Conservation (phyloP, 2,329 filamentous ascomycete species). For the Apiospora saccharicola region DNA sequence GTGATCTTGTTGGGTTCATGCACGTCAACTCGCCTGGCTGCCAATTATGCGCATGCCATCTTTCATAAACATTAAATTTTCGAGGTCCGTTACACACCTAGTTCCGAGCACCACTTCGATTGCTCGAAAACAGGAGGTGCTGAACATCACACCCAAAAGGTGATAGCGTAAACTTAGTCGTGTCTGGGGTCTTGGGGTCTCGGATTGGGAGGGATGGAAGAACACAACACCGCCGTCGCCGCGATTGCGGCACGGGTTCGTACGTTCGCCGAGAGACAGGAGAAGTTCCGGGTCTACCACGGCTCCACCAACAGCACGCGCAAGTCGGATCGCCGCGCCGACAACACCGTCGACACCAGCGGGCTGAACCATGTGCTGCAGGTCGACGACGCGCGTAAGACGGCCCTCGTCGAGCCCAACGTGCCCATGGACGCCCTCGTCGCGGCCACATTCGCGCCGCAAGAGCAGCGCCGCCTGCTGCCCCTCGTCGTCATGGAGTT, state of each 20-base stretch:
- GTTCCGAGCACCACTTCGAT: neutral
- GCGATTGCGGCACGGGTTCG: conserved; percentile 52
- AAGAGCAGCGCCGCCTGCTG: conserved; percentile 55
- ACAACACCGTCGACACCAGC: conserved; percentile 73
- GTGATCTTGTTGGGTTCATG: conserved; percentile 2
- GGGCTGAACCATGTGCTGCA: conserved; percentile 67
- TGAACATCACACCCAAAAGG: neutral
- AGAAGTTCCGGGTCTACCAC: conserved; percentile 78
- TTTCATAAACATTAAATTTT: neutral
- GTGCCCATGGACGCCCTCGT: conserved; percentile 73
- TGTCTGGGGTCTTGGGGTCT: neutral
- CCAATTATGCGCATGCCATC: neutral
- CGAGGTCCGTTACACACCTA: neutral
- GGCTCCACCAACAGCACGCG: conserved; percentile 81
- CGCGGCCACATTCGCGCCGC: conserved; percentile 57
- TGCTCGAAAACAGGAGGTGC: neutral
- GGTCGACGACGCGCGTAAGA: conserved; percentile 60
- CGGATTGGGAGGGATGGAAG: conserved; percentile 46
- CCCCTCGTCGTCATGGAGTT: conserved; percentile 76
- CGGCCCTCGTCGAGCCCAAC: conserved; percentile 73
- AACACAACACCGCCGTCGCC: conserved; percentile 53
- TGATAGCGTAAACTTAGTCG: conserved; percentile 6
- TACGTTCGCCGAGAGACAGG: conserved; percentile 50
- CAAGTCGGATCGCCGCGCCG: conserved; percentile 54
- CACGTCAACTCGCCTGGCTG: neutral